Percentiles rank a stretch among this genome's conserved stretches.
phyloP scores from a whole-genome alignment of 371 early-diverging fungal species.

The Syncephalis fuscata region DNA sequence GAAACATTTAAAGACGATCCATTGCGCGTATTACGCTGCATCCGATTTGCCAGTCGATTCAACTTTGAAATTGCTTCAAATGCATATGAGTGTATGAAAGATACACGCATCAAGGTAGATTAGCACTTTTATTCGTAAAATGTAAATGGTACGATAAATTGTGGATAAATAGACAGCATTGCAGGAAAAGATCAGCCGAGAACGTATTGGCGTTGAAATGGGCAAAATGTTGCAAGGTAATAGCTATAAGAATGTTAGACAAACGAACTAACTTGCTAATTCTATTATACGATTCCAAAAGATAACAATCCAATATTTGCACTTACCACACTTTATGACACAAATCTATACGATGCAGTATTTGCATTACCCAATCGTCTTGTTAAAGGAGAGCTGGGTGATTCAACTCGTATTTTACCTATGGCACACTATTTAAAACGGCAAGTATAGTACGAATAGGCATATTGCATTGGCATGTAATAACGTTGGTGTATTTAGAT shows the following conservation, averaged over 20 bases:
- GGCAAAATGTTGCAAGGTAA: constrained; percentile 82
- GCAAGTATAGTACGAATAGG: constrained; percentile 12
- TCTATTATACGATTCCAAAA: neutral
- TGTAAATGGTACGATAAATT: no score
- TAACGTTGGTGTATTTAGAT: no score
- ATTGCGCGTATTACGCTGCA: constrained; percentile 86
- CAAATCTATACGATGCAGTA: constrained; percentile 33
- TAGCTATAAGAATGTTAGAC: constrained; percentile 1
- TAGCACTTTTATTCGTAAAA: neutral
- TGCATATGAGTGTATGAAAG: constrained; percentile 40
- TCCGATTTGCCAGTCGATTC: constrained; percentile 92
- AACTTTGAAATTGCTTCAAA: constrained; percentile 59
- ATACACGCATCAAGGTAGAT: constrained; percentile 29
- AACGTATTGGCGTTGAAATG: constrained; percentile 90
- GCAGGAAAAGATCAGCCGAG: constrained; percentile 77
- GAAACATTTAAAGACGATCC: constrained; percentile 98
- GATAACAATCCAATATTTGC: constrained; percentile 25
- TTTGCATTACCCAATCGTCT: constrained; percentile 25
- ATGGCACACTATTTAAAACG: constrained; percentile 27
- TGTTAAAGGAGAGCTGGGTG: constrained; percentile 12
- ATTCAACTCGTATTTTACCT: constrained; percentile 16
- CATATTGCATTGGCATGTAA: neutral
- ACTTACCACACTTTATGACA: constrained; percentile 22
- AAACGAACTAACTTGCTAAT: neutral
- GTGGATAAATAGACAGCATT: constrained; percentile 32